Evolutionary conservation across 805 yeast species (phyloP).

Genomic region (Saccharomycopsis javanensis): DNA sequence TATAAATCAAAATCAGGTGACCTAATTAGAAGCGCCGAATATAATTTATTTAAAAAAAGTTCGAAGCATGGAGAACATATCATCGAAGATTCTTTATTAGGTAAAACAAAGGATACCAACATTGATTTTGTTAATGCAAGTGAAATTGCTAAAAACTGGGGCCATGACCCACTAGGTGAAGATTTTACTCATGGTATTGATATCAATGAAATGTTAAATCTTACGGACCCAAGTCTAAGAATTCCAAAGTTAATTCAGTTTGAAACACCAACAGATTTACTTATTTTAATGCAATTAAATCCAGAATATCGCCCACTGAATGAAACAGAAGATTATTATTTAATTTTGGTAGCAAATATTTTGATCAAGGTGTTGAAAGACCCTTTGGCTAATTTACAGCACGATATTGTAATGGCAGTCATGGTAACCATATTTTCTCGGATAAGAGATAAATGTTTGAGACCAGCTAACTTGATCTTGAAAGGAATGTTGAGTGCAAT

Average conservation of each 20-base stretch:
- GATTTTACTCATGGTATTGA: slow-evolving; percentile 15
- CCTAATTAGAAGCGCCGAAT: background rate
- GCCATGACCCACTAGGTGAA: slow-evolving; percentile 13
- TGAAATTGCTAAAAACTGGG: slow-evolving; percentile 18
- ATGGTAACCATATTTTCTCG: slow-evolving; percentile 86
- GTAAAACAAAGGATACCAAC: background rate
- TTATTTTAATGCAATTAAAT: slow-evolving; percentile 60
- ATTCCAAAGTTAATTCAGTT: slow-evolving; percentile 36
- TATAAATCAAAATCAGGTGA: slow-evolving; percentile 8
- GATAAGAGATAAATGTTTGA: slow-evolving; percentile 78
- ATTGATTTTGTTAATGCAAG: slow-evolving; percentile 2
- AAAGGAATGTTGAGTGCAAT: slow-evolving; percentile 83
- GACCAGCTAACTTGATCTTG: slow-evolving; percentile 78
- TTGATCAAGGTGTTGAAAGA: slow-evolving; percentile 78
- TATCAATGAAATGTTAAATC: slow-evolving; percentile 21
- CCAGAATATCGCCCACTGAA: slow-evolving; percentile 66
- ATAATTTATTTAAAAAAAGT: background rate
- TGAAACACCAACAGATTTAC: slow-evolving; percentile 85
- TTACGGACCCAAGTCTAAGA: slow-evolving; percentile 35
- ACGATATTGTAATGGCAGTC: slow-evolving; percentile 88
- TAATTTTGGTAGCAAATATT: slow-evolving; percentile 86
- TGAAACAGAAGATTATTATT: slow-evolving; percentile 83
- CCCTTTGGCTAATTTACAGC: slow-evolving; percentile 75
- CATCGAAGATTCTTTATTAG: background rate
- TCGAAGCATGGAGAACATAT: slow-evolving; percentile 22